These are phyloP conservation scores for Wallemia mellicola DNA, from an alignment of 1,284 basidiomycete genomes.

Conservation along the genomic window DNA sequence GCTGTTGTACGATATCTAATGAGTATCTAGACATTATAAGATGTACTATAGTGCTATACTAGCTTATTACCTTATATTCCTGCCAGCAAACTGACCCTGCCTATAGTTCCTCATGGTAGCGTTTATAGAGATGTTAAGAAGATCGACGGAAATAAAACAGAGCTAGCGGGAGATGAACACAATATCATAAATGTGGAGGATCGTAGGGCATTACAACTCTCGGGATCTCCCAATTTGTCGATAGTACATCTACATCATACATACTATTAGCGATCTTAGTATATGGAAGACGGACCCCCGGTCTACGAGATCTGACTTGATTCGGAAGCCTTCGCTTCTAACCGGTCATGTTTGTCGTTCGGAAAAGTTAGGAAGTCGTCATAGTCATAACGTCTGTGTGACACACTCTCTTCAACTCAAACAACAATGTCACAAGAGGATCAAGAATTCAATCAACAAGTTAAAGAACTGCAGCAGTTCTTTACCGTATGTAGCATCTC, in stretches of 20 bases:
- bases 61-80: neutral
- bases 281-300: too few relatives aligned
- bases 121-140: too few relatives aligned
- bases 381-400: too few relatives aligned
- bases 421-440: neutral
- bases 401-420: neutral
- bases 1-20: neutral
- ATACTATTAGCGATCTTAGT: too few relatives aligned
- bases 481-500: neutral
- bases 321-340: neutral
- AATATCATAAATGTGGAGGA: too few relatives aligned
- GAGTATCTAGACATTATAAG: neutral
- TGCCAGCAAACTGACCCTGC: neutral
- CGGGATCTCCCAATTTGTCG: too few relatives aligned
- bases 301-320: too few relatives aligned
- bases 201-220: too few relatives aligned
- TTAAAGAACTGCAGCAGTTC: neutral
- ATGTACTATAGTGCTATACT: neutral
- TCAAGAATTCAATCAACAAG: neutral
- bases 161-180: too few relatives aligned
- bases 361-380: too few relatives aligned
- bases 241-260: too few relatives aligned
- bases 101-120: neutral
- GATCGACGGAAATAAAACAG: too few relatives aligned
- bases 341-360: neutral